Base-by-base conservation (phyloP, 2,329 filamentous ascomycete genomes). In the Alternaria panax region DNA sequence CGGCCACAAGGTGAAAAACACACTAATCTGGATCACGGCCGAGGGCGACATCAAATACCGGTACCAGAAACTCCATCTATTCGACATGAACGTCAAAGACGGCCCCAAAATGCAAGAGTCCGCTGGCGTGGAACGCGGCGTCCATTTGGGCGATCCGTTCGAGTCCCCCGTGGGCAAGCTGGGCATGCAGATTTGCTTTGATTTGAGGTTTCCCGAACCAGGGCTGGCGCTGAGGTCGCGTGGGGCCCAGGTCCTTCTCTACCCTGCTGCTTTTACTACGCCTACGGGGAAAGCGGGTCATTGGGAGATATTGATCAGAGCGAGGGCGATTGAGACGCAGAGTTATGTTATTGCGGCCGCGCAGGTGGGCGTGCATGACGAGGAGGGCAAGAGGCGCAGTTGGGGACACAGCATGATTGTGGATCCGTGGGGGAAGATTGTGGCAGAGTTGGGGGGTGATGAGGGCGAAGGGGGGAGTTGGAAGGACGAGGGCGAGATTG, bases 41-140 rank as follows among this genome's bases (percentile, higher is more conserved):
- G 69, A 80, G 0, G 89, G 89, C 1, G 72, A 82, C 5, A 87
- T 91, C 27, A 78, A 79, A 1, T 83, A 88, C 14, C 80, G 84
- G 20, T 97, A 97, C 79, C 90, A 96, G 77, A 98, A 98, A 78
- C 81, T 97, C 30, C 93, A 97, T 76, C 84, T 97, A 14, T 97
- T 98, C 79, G 92, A 97, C 76, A 85, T 88, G 59, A 83, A 84
- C 41, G 85, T 88, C 58, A 79, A 84, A 54, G 80, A 80, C 24
- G 87, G 86, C 0, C 87, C 88, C 0, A 77, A 82, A 0, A 75
- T 91, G 63, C 87, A 84, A 66, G 89, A 92, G 74, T 89, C 86
- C 72, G 79, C 83, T 59, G 90, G 84, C 45, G 91, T 93, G 0
- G 89, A 93, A 50, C 63, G 45, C 11, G 68, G 71, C 0, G 77